These are phyloP conservation scores for Flueggea neowawraea DNA, from an alignment of 441 rosid species.

Conservation along the genomic window DNA sequence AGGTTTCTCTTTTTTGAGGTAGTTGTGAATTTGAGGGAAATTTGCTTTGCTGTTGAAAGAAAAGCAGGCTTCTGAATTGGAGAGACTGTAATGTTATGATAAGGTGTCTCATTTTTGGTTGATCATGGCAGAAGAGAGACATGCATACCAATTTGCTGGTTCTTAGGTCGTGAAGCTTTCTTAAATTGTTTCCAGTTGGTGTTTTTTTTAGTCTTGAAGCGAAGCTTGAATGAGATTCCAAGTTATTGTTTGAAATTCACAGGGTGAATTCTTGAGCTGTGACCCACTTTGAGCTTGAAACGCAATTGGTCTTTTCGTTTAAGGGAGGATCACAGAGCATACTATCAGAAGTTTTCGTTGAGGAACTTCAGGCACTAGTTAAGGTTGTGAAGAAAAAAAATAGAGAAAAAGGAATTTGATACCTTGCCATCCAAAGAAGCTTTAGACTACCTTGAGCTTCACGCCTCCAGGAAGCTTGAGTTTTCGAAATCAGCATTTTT, in stretches of 20 bases:
- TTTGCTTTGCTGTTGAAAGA: not conserved
- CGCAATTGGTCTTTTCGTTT: conserved; percentile 20
- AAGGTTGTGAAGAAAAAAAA: conserved; percentile 17
- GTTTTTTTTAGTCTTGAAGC: conserved; percentile 3
- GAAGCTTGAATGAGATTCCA: conserved; percentile 5
- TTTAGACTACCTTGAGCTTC: conserved; percentile 24
- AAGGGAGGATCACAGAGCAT: conserved; percentile 21
- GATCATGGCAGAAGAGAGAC: conserved; percentile 2
- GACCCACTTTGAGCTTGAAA: conserved; percentile 14
- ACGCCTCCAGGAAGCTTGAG: conserved; percentile 32
- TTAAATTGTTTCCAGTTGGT: too few species aligned
- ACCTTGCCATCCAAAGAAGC: conserved; percentile 36
- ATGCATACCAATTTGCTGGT: conserved; percentile 5
- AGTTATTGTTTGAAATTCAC: conserved; percentile 10
- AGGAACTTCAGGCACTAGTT: conserved; percentile 24
- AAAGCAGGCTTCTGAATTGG: not conserved
- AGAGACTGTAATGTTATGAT: not conserved
- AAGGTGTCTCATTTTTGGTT: not conserved
- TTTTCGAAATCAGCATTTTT: conserved; percentile 17
- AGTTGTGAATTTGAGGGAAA: conserved; percentile 8
- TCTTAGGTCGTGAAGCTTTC: too few species aligned
- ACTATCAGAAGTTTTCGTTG: conserved; percentile 6
- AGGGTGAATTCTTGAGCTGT: conserved; percentile 13
- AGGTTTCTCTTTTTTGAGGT: conserved; percentile 8
- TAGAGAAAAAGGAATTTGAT: conserved; percentile 27